Evolutionary conservation across 768 basidiomycete species (phyloP).

Genomic region (Boletus rubroflammeus): DNA sequence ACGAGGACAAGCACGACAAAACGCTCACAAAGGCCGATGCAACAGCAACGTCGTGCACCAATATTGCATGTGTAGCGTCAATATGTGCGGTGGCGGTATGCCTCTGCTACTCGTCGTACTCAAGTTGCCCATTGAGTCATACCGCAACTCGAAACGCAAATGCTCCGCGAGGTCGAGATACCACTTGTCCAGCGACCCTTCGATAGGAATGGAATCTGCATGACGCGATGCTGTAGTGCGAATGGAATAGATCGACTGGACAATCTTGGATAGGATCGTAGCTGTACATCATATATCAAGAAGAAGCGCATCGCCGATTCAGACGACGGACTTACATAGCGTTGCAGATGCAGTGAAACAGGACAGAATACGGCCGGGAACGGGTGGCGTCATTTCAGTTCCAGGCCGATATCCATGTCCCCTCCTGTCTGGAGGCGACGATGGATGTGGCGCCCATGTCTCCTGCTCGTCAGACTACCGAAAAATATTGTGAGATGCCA

Average conservation of each 20-base stretch:
- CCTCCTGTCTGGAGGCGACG: constrained; percentile 30
- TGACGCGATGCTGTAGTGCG: constrained; percentile 53
- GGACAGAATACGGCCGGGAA: constrained; percentile 56
- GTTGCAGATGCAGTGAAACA: constrained; percentile 73
- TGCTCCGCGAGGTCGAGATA: constrained; percentile 67
- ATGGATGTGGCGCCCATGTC: constrained; percentile 43
- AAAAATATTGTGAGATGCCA: constrained; percentile 11
- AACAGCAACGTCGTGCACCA: constrained; percentile 76
- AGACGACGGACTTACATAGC: constrained; percentile 50
- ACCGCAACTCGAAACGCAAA: constrained; percentile 56
- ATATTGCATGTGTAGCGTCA: constrained; percentile 82
- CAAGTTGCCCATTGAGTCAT: constrained; percentile 34
- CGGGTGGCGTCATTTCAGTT: constrained; percentile 20
- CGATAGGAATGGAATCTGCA: constrained; percentile 53
- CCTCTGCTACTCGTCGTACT: constrained; percentile 21
- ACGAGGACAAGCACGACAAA: neutral
- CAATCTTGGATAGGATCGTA: constrained; percentile 61
- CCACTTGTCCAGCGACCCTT: constrained; percentile 69
- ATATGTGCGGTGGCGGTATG: constrained; percentile 56
- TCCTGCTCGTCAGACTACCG: constrained; percentile 64
- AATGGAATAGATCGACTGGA: constrained; percentile 70
- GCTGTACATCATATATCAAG: constrained; percentile 40
- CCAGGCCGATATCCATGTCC: constrained; percentile 27
- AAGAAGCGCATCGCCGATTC: constrained; percentile 1
- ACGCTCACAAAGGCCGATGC: constrained; percentile 74